These are phyloP conservation scores for Oryza meyeriana DNA, from an alignment of 176 grass and related monocot genomes.

Conservation along the genomic window DNA sequence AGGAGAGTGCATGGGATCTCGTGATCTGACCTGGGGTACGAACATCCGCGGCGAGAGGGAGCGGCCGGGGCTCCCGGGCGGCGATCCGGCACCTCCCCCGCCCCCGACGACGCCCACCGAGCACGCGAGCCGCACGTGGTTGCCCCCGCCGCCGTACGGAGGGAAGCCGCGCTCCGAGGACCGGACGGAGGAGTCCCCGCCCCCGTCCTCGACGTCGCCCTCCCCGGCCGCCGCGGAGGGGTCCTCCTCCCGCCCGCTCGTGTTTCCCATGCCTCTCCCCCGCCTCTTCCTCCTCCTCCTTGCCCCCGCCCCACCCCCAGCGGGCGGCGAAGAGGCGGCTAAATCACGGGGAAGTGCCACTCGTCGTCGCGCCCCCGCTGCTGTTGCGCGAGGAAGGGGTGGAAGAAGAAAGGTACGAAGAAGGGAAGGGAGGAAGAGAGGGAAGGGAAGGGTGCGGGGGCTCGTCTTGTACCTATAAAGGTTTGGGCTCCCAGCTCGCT, in stretches of 20 bases:
- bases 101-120: slow-evolving; percentile 39
- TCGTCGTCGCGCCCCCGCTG: slow-evolving; percentile 29
- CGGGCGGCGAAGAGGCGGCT: slow-evolving; percentile 38
- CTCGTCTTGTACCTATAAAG: slow-evolving; percentile 2
- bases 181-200: slow-evolving; percentile 50
- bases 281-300: not conserved
- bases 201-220: slow-evolving; percentile 48
- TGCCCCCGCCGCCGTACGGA: slow-evolving; percentile 31
- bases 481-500: slow-evolving; percentile 7
- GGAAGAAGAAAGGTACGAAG: not conserved
- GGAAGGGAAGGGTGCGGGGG: not conserved
- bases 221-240: slow-evolving; percentile 38
- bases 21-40: slow-evolving; percentile 83
- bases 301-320: not conserved
- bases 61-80: slow-evolving; percentile 68
- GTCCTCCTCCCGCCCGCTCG: slow-evolving; percentile 67
- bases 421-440: not conserved
- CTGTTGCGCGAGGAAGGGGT: slow-evolving; percentile 4
- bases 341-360: slow-evolving; percentile 58
- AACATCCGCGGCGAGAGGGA: slow-evolving; percentile 98
- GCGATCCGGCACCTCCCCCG: slow-evolving; percentile 31
- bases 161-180: slow-evolving; percentile 49
- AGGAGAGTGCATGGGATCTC: slow-evolving; percentile 21
- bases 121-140: slow-evolving; percentile 33
- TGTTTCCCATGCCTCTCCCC: slow-evolving; percentile 74